These are phyloP conservation scores for Ballota nigra DNA, from an alignment of 257 asterid species.

Conservation along the genomic window DNA sequence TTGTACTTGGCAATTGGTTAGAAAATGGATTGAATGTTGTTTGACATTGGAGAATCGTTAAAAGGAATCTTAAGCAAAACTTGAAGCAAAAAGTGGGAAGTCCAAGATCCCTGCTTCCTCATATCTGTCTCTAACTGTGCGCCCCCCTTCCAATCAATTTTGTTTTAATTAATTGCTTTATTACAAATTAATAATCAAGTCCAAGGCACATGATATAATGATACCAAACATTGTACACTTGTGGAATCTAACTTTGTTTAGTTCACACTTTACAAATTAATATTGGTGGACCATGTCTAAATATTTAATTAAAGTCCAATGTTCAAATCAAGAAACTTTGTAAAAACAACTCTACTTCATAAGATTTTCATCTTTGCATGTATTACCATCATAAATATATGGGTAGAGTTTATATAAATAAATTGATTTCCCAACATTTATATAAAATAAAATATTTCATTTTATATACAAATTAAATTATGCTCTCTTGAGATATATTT, in stretches of 20 bases:
- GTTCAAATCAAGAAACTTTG: neutral
- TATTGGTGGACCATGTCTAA: constrained; percentile 14
- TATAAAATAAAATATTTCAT: neutral
- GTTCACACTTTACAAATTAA: constrained; percentile 19
- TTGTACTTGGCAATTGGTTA: neutral
- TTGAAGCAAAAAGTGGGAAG: constrained; percentile 43
- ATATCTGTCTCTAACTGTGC: constrained; percentile 36
- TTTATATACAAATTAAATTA: too few species aligned
- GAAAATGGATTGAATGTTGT: constrained; percentile 15
- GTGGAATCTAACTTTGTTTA: constrained; percentile 47
- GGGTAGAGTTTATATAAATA: too few species aligned
- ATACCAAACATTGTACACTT: constrained; percentile 22
- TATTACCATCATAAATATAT: neutral
- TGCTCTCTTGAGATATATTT: too few species aligned
- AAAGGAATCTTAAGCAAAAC: constrained; percentile 50
- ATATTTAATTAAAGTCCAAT: neutral
- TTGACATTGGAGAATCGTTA: constrained; percentile 39
- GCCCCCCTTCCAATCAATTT: constrained; percentile 10
- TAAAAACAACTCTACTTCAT: neutral
- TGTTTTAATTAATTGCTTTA: neutral
- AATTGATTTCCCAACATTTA: neutral
- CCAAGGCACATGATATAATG: constrained; percentile 29
- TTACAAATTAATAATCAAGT: constrained; percentile 14
- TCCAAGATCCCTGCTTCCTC: constrained; percentile 59
- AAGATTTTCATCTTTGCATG: neutral